Evolutionary conservation across 257 asterid genomes (phyloP).

Genomic region (Parsonsia alboflavescens): DNA sequence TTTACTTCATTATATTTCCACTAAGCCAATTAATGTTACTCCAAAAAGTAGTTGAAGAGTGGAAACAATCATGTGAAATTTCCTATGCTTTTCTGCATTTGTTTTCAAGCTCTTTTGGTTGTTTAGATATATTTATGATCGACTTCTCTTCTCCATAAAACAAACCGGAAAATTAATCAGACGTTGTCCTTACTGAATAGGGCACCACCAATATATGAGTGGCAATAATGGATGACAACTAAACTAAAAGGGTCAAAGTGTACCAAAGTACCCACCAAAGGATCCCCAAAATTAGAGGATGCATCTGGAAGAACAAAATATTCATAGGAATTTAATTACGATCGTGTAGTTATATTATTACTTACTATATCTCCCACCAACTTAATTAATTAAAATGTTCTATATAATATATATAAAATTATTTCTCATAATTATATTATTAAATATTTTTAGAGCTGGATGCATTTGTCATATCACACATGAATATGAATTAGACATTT

Average conservation of each 20-base stretch:
- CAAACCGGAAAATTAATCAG: not conserved
- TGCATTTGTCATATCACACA: slow-evolving; percentile 1
- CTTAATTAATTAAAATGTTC: no score
- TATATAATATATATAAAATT: no score
- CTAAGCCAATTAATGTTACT: not conserved
- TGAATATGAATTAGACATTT: slow-evolving; percentile 10
- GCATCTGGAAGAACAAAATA: not conserved
- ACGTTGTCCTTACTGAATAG: not conserved
- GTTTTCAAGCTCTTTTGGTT: not conserved
- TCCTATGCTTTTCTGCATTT: not conserved
- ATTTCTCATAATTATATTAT: not conserved
- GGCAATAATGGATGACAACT: slow-evolving; percentile 12
- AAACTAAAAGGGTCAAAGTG: not conserved
- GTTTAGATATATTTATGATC: not conserved
- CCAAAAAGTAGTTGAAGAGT: not conserved
- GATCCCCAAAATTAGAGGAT: not conserved
- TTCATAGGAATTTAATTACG: not conserved
- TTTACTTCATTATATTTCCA: not conserved
- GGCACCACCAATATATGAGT: not conserved
- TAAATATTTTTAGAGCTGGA: not conserved
- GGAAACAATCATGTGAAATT: not conserved
- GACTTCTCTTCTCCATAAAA: not conserved
- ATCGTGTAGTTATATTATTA: no score
- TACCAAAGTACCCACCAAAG: not conserved
- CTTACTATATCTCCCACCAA: no score